Evolutionary conservation across 148 eudicot species (phyloP).

Genomic region (Camellia granthamiana): DNA sequence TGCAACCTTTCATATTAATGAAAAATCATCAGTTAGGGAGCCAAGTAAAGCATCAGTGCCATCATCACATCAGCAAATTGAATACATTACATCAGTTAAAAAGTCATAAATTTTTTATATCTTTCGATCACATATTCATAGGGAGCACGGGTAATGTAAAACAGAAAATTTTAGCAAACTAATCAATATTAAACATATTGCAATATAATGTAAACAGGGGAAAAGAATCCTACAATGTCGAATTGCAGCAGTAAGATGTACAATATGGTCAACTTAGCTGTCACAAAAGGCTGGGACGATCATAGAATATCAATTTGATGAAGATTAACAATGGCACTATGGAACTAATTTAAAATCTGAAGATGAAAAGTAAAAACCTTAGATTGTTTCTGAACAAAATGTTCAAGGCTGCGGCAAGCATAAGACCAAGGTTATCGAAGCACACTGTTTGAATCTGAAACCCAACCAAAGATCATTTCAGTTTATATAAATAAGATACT

Average conservation of each 20-base stretch:
- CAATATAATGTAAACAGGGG: background rate
- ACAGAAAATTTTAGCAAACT: background rate
- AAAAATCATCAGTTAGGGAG: slow-evolving; percentile 18
- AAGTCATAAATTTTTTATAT: background rate
- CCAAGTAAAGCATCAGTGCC: background rate
- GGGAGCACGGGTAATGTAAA: background rate
- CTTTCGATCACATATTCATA: background rate
- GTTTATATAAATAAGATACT: background rate
- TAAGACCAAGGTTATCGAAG: slow-evolving; percentile 91
- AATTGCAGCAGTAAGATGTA: slow-evolving; percentile 1
- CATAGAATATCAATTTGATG: background rate
- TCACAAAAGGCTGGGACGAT: background rate
- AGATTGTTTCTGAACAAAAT: slow-evolving; percentile 53
- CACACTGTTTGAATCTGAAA: slow-evolving; percentile 95
- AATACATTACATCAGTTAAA: background rate
- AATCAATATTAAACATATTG: background rate
- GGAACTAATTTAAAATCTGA: background rate
- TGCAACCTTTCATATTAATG: slow-evolving; percentile 51
- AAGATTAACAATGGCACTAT: background rate
- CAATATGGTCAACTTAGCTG: slow-evolving; percentile 7
- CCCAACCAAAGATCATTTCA: slow-evolving; percentile 24
- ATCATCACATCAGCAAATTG: background rate
- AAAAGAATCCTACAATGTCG: background rate
- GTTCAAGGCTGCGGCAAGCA: slow-evolving; percentile 80
- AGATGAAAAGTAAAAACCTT: slow-evolving; percentile 48